These are phyloP conservation scores for Ceratobasidium sp. DNA, from an alignment of 1,284 basidiomycete species.

Conservation along the genomic window DNA sequence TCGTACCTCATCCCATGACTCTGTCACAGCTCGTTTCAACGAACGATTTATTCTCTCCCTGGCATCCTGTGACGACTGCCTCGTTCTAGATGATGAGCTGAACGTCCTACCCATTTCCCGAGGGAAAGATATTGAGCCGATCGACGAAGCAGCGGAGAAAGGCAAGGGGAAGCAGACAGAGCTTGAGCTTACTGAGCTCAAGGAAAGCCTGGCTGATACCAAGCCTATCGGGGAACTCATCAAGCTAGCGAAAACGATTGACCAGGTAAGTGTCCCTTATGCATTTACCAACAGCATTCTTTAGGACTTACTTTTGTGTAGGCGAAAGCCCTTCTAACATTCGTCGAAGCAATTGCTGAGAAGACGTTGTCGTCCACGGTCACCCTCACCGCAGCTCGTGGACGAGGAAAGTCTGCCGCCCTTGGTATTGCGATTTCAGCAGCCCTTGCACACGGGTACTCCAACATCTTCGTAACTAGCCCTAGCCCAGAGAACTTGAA, in stretches of 20 bases:
- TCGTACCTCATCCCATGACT: constrained; percentile 90
- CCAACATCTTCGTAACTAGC: constrained; percentile 98
- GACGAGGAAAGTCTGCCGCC: constrained; percentile 97
- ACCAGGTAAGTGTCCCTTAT: constrained; percentile 71
- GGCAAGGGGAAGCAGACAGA: constrained; percentile 69
- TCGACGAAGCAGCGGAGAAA: constrained; percentile 63
- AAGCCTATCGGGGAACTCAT: constrained; percentile 92
- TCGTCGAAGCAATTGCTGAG: constrained; percentile 91
- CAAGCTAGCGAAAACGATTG: constrained; percentile 92
- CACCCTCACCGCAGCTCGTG: constrained; percentile 93
- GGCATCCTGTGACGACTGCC: constrained; percentile 89
- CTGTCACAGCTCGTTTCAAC: constrained; percentile 95
- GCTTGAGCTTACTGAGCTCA: constrained; percentile 83
- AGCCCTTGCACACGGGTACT: constrained; percentile 94
- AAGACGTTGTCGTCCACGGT: constrained; percentile 96
- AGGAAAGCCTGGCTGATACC: constrained; percentile 84
- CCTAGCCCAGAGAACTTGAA: constrained; percentile 98
- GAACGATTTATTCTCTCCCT: constrained; percentile 97
- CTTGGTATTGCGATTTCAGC: constrained; percentile 94
- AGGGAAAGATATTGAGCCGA: constrained; percentile 89
- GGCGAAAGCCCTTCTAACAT: constrained; percentile 89
- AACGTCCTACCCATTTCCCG: constrained; percentile 98
- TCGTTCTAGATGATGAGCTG: constrained; percentile 97
- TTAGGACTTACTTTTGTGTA: constrained; percentile 50
- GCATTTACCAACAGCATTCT: not conserved